phyloP scores from a whole-genome alignment of 2,329 filamentous ascomycete species.

The Elsinoe australis region DNA sequence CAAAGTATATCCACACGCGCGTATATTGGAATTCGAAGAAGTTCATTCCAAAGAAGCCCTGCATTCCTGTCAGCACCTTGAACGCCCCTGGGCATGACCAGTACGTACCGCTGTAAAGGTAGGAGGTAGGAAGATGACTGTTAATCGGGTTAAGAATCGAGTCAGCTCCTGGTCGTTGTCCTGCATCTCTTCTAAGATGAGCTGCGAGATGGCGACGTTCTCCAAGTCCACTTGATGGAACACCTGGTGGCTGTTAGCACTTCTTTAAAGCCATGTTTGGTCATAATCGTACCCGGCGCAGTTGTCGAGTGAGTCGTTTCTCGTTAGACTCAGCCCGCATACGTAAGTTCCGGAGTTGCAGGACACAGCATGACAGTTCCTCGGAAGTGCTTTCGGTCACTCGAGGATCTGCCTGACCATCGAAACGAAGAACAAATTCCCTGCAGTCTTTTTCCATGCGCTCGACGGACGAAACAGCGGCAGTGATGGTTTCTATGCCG shows the following conservation, averaged over 20 bases:
- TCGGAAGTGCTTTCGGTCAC: not conserved
- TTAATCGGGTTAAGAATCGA: slow-evolving; percentile 2
- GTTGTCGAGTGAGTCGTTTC: not conserved
- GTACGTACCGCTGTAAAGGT: slow-evolving; percentile 6
- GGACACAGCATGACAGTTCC: not conserved
- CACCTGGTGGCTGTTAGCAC: not conserved
- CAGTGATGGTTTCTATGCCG: slow-evolving; percentile 3
- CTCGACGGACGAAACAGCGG: not conserved
- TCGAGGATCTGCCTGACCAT: not conserved
- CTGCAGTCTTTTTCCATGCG: not conserved
- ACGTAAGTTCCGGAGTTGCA: not conserved
- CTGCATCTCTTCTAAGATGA: not conserved
- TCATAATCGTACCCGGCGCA: not conserved
- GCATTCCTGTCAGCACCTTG: not conserved
- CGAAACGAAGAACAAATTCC: not conserved
- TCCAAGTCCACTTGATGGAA: slow-evolving; percentile 11
- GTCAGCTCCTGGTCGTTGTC: slow-evolving; percentile 6
- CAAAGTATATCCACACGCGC: slow-evolving; percentile 7
- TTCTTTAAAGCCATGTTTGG: not conserved
- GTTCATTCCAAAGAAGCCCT: slow-evolving; percentile 13
- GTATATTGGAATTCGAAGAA: not conserved
- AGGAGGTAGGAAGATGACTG: slow-evolving; percentile 1
- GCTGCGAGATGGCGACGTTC: not conserved
- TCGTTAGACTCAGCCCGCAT: not conserved
- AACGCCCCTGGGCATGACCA: not conserved